phyloP scores from a whole-genome alignment of 257 asterid species.

The Cinchona pubescens region DNA sequence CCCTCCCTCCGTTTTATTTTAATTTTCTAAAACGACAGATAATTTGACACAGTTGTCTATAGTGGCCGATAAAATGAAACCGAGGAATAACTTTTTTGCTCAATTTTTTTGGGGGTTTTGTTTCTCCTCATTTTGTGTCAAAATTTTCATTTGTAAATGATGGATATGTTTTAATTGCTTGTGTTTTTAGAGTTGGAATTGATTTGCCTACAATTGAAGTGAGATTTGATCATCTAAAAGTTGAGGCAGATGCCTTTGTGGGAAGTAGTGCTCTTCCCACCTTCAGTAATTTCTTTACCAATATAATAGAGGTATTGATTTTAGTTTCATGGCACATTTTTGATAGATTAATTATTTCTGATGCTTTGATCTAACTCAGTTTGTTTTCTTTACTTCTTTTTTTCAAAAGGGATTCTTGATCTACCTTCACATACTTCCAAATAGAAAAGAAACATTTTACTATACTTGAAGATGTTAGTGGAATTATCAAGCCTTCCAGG shows the following conservation, averaged over 20 bases:
- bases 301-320: conserved; percentile 44
- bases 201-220: conserved; percentile 71
- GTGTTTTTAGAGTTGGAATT: conserved; percentile 54
- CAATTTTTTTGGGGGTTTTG: too few relatives aligned
- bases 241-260: conserved; percentile 50
- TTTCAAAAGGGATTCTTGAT: conserved; percentile 16
- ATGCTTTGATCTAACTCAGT: not conserved
- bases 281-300: conserved; percentile 26
- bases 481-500: conserved; percentile 57
- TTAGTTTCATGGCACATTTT: not conserved
- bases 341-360: conserved; percentile 19
- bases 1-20: too few relatives aligned
- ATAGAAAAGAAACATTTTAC: conserved; percentile 40
- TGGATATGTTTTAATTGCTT: not conserved
- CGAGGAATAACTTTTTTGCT: too few relatives aligned
- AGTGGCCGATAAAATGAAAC: too few relatives aligned
- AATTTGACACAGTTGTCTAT: too few relatives aligned
- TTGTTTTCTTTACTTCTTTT: not conserved
- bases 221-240: conserved; percentile 52
- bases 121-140: too few relatives aligned
- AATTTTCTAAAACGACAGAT: too few relatives aligned
- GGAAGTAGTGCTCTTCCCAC: conserved; percentile 51
- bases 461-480: conserved; percentile 52
- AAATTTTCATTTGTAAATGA: not conserved
- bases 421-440: conserved; percentile 41